Base-by-base conservation (phyloP, 129 eudicot genomes). In the Lactuca saligna region DNA sequence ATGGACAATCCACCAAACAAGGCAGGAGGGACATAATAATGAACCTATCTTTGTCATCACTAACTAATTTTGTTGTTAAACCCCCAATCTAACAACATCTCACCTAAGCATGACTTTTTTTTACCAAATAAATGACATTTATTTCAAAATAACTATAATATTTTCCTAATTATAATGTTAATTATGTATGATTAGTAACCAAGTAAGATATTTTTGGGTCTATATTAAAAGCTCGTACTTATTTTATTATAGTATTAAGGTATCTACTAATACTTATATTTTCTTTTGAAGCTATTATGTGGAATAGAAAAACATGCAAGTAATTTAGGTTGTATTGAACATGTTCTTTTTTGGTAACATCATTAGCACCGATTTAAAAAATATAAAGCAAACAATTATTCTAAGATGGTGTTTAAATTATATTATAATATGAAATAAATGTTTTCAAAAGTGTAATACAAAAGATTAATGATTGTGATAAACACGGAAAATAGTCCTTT, bases 1-100 rank as follows among this genome's bases (percentile, higher is more conserved):
- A 53, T 70, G 71, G 81, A 76, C 81, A 76, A 69, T 14, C 60
- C 75, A 76, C 81, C 81, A 76, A 76, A 69, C 81, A 76, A 69
- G 70, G 75, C 56, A 25, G 61, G 63, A 31, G 50, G 35, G 32
- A 69, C 81, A 76, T 76, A 17, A 76, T 76, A n/a, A 76, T 61
- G 57, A 62, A 69, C 41, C 75, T 56, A 61, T 76, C 75, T 76
- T 76, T 61, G 49, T 76, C 81, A 76, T 10, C 42, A 37, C 71
- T 76, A 76, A 76, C 81, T 61, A 69, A 54, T 70, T 68, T 76
- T 69, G 70, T 61, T 69, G 49, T 68, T 61, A 61, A 68, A 68
- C 75, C 61, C 13, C 60, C 42, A 44, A 58, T 75, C 69, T 61
- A 75, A 54, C 81, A 54, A 46, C 70, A 69, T 41, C 71, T 42